phyloP scores from a whole-genome alignment of 1,284 basidiomycete genomes.

The Austroboletus novae-zelandiae region DNA sequence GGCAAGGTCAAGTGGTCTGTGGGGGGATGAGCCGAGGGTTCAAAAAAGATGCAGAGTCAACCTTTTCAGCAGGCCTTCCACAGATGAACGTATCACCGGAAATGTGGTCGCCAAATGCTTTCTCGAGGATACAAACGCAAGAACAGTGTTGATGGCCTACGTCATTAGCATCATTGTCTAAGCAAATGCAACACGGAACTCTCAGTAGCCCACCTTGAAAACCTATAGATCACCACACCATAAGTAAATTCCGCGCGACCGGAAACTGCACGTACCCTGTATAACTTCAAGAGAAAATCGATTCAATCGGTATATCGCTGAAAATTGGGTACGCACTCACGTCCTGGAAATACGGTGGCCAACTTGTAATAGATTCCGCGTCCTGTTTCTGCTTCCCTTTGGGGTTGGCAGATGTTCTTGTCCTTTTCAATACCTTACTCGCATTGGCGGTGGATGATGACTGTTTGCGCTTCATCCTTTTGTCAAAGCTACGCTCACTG shows the following conservation, averaged over 20 bases:
- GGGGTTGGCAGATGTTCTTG: slow-evolving; percentile 16
- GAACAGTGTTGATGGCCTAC: slow-evolving; percentile 86
- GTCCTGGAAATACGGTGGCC: slow-evolving; percentile 61
- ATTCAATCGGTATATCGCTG: not conserved
- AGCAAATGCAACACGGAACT: not conserved
- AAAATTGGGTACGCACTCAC: slow-evolving; percentile 35
- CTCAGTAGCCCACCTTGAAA: slow-evolving; percentile 31
- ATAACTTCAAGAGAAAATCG: slow-evolving; percentile 14
- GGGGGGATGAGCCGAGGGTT: slow-evolving; percentile 9
- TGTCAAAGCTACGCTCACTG: no score
- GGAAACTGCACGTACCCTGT: slow-evolving; percentile 19
- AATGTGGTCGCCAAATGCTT: slow-evolving; percentile 85
- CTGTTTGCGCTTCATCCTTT: slow-evolving; percentile 27
- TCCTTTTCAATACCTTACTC: slow-evolving; percentile 27
- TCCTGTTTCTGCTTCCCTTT: slow-evolving; percentile 21
- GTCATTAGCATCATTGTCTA: not conserved
- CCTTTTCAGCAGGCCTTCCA: slow-evolving; percentile 77
- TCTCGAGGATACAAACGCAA: slow-evolving; percentile 83
- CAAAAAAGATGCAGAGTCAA: slow-evolving; percentile 30
- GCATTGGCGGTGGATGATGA: not conserved
- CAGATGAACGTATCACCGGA: slow-evolving; percentile 70
- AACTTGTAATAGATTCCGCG: slow-evolving; percentile 22
- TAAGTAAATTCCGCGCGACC: not conserved
- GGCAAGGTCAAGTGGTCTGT: slow-evolving; percentile 74
- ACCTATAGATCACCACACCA: slow-evolving; percentile 16